Conservation (phyloP, 2,329 filamentous ascomycete species). For the Cytospora mali region DNA sequence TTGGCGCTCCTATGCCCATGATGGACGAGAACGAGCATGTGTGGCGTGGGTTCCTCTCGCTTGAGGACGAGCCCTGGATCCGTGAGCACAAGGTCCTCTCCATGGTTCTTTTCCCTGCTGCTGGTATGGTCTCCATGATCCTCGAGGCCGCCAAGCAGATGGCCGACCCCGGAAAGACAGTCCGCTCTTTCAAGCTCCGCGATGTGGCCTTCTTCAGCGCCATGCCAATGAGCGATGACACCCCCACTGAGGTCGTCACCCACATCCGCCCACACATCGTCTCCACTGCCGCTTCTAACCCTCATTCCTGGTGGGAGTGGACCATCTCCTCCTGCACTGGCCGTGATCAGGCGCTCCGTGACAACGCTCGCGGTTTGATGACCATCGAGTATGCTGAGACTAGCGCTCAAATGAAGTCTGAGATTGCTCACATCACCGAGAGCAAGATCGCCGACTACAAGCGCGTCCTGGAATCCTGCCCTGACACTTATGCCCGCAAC, state of each 20-base stretch:
- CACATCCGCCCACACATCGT: constrained; percentile 22
- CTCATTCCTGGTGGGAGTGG: constrained; percentile 25
- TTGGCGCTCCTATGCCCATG: constrained; percentile 20
- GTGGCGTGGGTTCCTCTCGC: constrained; percentile 24
- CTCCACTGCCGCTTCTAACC: constrained; percentile 22
- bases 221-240: constrained; percentile 19
- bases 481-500: constrained; percentile 20
- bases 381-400: constrained; percentile 21
- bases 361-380: constrained; percentile 24
- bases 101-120: constrained; percentile 24
- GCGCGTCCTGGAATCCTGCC: constrained; percentile 14
- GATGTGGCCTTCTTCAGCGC: constrained; percentile 21
- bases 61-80: constrained; percentile 24
- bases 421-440: constrained; percentile 14
- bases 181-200: constrained; percentile 19
- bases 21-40: constrained; percentile 24
- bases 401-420: constrained; percentile 21
- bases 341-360: constrained; percentile 19
- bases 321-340: constrained; percentile 25
- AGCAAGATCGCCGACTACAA: constrained; percentile 23
- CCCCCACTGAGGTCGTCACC: constrained; percentile 15
- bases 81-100: constrained; percentile 24
- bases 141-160: constrained; percentile 23
- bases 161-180: constrained; percentile 30
- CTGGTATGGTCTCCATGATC: constrained; percentile 25